phyloP scores from a whole-genome alignment of 345 rosid species.

The Eutrema yunnanense region DNA sequence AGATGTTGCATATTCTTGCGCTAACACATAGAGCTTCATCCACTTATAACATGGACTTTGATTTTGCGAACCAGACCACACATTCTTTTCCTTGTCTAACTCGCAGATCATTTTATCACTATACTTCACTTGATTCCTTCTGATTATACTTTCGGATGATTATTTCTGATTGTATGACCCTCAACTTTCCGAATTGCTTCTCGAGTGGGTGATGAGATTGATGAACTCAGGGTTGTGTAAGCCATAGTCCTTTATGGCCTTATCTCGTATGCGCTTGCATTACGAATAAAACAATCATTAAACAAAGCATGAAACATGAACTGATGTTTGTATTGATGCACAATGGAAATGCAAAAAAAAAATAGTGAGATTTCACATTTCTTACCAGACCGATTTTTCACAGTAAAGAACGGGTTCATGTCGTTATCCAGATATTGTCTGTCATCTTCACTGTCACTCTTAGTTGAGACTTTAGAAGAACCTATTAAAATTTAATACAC shows the following conservation, averaged over 20 bases:
- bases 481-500: neutral
- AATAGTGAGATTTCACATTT: no score
- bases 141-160: neutral
- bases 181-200: neutral
- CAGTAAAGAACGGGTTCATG: constrained; percentile 7
- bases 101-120: constrained; percentile 9
- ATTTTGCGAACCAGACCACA: neutral
- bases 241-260: neutral
- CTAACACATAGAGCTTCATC: neutral
- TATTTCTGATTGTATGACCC: neutral
- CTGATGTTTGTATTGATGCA: neutral
- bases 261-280: neutral
- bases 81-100: constrained; percentile 1
- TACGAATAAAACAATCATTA: neutral
- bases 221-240: neutral
- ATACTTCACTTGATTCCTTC: neutral
- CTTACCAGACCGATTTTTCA: neutral
- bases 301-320: neutral
- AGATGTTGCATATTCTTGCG: neutral
- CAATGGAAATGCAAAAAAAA: neutral
- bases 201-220: neutral
- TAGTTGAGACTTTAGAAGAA: neutral
- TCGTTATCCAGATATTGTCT: neutral
- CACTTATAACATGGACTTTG: constrained; percentile 15
- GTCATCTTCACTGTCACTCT: neutral